Evolutionary conservation across 345 rosid genomes (phyloP), one percentile per base, ranked within the genome.

Genomic region (Salix purpurea): DNA sequence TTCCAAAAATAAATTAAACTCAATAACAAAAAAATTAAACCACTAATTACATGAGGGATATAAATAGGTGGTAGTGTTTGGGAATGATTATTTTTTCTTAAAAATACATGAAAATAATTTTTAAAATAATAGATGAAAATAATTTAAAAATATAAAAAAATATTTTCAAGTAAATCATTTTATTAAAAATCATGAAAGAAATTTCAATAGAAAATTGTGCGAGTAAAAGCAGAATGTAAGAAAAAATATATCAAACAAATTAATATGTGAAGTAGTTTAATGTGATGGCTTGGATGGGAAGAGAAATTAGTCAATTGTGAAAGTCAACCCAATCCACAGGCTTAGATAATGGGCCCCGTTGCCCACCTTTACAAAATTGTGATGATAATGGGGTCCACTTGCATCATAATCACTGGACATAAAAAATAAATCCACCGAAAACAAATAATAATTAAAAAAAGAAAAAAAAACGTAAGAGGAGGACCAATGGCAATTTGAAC

Each of bases 311-410:
- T 39, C 44, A 67, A 28, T 28, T 50, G 2, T 16, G 9, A 15
- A n/a, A 52, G 78, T 83, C 83, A 79, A 79, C 70, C 36, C 11
- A 73, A 76, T 78, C 71, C 18, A 71, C 54, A 68, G 18, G 26
- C 37, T 36, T 24, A 52, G 54, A 36, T 34, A 30, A 11, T 52
- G 77, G 82, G 73, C 24, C 58, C 50, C 50, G n/a, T 19, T 18
- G 39, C 13, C 64, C 42, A 62, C 64, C 11, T 11, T 0, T 13
- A 23, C 52, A 21, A 12, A 12, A 32, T n/a, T 23, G 65, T 50
- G 65, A 66, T 50, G 37, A 21, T 34, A 10, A n/a, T 75, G 73
- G 77, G 74, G 74, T 26, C 81, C 81, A 74, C 46, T 37, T 44
- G 71, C 77, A 70, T 56, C 79, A 66, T 60, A 37, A 42, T 68